Percentiles rank a stretch among this genome's conserved stretches.
Evolutionary conservation across 208 protist species (phyloP).

Genomic region (Acanthamoeba sp.): DNA sequence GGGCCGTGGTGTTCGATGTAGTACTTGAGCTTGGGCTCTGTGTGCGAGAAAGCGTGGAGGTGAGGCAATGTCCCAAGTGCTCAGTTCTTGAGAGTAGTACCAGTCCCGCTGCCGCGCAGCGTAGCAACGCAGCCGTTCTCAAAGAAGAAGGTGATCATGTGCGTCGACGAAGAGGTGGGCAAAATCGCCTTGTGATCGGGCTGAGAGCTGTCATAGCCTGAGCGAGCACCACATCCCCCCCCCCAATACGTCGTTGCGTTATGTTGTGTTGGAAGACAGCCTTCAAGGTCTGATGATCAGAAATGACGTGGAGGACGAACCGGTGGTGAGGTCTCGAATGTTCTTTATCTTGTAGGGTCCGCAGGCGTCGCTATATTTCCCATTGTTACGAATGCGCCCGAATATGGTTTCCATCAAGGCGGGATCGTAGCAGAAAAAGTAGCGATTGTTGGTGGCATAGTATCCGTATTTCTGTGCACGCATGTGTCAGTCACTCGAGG

Average conservation of each 20-base stretch:
- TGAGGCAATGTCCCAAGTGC: no score
- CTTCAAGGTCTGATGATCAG: background rate
- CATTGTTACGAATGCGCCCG: constrained; percentile 87
- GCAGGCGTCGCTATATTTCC: constrained; percentile 76
- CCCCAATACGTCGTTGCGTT: no score
- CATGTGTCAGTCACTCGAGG: background rate
- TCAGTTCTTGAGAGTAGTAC: background rate
- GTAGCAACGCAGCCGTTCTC: constrained; percentile 94
- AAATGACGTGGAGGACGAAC: constrained; percentile 45
- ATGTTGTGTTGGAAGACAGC: no score
- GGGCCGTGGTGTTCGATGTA: constrained; percentile 86
- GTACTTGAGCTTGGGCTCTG: constrained; percentile 98
- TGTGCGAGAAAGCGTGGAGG: no score
- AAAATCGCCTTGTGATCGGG: constrained; percentile 89
- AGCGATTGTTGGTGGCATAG: constrained; percentile 83
- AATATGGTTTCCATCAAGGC: constrained; percentile 92
- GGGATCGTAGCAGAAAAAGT: constrained; percentile 94
- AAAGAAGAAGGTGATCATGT: constrained; percentile 98
- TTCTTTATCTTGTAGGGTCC: constrained; percentile 80
- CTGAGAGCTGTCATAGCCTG: constrained; percentile 70
- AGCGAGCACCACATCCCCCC: background rate
- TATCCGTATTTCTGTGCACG: constrained; percentile 65
- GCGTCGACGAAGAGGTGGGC: constrained; percentile 88
- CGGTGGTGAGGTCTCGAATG: constrained; percentile 94
- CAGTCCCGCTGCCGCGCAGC: constrained; percentile 96